Evolutionary conservation across 768 basidiomycete species (phyloP).

Genomic region (Tubosaeta sp.): DNA sequence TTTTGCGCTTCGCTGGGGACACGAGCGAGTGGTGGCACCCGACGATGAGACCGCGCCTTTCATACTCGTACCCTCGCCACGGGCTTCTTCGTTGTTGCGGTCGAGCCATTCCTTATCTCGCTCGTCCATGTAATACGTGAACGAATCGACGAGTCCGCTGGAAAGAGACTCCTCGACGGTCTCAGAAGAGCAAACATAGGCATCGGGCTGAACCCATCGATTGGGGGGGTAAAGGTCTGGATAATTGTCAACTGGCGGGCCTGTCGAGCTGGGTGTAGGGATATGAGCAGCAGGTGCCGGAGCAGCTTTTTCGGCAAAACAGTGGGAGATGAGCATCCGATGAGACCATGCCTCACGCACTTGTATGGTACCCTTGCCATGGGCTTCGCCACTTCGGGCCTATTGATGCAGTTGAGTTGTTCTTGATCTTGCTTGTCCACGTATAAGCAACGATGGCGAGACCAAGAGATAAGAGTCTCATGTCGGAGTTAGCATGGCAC

Average conservation of each 20-base stretch:
- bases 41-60: slow-evolving; percentile 62
- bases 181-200: slow-evolving; percentile 78
- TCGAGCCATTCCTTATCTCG: slow-evolving; percentile 93
- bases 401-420: too few relatives aligned
- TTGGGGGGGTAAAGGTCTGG: slow-evolving; percentile 23
- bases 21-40: slow-evolving; percentile 50
- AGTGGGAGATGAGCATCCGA: too few relatives aligned
- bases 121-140: slow-evolving; percentile 94
- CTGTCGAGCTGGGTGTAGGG: slow-evolving; percentile 88
- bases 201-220: slow-evolving; percentile 39
- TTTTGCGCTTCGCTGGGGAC: slow-evolving; percentile 60
- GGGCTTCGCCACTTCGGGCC: too few relatives aligned
- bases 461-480: too few relatives aligned
- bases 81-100: slow-evolving; percentile 81
- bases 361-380: too few relatives aligned
- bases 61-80: slow-evolving; percentile 79
- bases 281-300: slow-evolving; percentile 65
- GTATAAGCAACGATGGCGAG: too few relatives aligned
- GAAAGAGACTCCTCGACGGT: slow-evolving; percentile 75
- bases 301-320: slow-evolving; percentile 23
- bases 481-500: too few relatives aligned
- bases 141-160: slow-evolving; percentile 64
- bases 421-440: too few relatives aligned
- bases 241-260: slow-evolving; percentile 67
- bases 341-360: too few relatives aligned